A percentile compares a stretch with the other conserved stretches of the same genome.
These are phyloP conservation scores for Blepharisma stoltei DNA, from an alignment of 73 alveolate genomes.

Conservation along the genomic window DNA sequence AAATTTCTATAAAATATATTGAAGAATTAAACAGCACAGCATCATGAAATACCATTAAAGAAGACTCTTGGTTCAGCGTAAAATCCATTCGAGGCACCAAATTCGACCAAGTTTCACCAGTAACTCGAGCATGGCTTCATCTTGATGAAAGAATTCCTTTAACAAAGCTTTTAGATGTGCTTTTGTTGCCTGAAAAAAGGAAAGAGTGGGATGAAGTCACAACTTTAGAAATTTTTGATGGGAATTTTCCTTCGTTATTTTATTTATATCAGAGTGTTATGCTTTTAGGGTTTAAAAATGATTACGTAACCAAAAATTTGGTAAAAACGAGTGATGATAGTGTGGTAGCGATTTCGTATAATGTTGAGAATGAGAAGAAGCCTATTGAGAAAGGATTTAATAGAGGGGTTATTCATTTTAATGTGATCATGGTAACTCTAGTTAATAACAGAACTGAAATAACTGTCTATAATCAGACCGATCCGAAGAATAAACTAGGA, in stretches of 20 bases:
- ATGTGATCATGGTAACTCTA: background rate
- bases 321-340: background rate
- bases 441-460: background rate
- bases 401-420: background rate
- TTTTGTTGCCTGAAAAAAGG: background rate
- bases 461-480: constrained; percentile 23
- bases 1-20: background rate
- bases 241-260: background rate
- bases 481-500: constrained; percentile 4
- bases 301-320: background rate
- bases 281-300: constrained; percentile 8
- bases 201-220: constrained; percentile 2
- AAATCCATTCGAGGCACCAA: too few relatives aligned
- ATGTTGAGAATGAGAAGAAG: background rate
- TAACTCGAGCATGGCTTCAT: background rate
- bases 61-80: too few relatives aligned
- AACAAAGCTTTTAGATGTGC: background rate
- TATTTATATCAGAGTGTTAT: background rate
- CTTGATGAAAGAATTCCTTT: constrained; percentile 4
- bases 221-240: background rate
- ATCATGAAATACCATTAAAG: background rate
- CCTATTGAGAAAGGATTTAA: constrained; percentile 1
- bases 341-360: background rate
- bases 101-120: background rate
- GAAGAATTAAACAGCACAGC: background rate